Base-by-base conservation (phyloP, 2,329 filamentous ascomycete species). In the Simplicillium aogashimaense region DNA sequence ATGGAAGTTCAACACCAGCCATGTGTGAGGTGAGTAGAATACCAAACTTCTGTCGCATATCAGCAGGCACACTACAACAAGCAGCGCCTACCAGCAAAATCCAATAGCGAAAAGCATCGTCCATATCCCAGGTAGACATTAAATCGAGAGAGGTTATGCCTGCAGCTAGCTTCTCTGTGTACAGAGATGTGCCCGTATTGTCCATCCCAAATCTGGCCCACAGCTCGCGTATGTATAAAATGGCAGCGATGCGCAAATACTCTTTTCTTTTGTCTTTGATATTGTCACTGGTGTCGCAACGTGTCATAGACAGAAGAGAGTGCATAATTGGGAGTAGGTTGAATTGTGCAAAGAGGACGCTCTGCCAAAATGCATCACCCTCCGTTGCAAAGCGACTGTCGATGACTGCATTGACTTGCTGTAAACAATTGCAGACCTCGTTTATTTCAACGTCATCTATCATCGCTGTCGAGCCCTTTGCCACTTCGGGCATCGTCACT, bases 131-230 rank as follows among this genome's bases (percentile, higher is more conserved):
- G 7, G 28, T 30, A 20, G 10, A 7, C 8, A 30, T 12, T 11
- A 37, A 37, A 9, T 37, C 36, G 9, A 25, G 20, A 9, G 20
- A 25, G 20, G 25, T 30, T 28, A 12, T 30, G 25, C n/a, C 15
- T 29, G 25, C 36, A 37, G 36, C 14, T 14, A 14, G 25, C 25
- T 17, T 29, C 30, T 15, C 4, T 7, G 30, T 14, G 28, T 37
- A 37, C 25, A 17, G 7, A 7, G 25, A 15, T 13, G 29, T 29
- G 6, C 36, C 36, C 2, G 25, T 14, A 14, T 8, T 13, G 20
- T 37, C 36, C 36, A 37, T 37, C 25, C 36, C 36, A 29, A 37
- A 37, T 9, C n/a, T 28, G n/a, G 36, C 12, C 36, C 36, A 37
- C 2, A 37, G n/a, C n/a, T 16, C 7, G 16, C 36, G 25, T 10